phyloP scores from a whole-genome alignment of 2,329 filamentous ascomycete species.

The Calcarisporium arbuscula region DNA sequence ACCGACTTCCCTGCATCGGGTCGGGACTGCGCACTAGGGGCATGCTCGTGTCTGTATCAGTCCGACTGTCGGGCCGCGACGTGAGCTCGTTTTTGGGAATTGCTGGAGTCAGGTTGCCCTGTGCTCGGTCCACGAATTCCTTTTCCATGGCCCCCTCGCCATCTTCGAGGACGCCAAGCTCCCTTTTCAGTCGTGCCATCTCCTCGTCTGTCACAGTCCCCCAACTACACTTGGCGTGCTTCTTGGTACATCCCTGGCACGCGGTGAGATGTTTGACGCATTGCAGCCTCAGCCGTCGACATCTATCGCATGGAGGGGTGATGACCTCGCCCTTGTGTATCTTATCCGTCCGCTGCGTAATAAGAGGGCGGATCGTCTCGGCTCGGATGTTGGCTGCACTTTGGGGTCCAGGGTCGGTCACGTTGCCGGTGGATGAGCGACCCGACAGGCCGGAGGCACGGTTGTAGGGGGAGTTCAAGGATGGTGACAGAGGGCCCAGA shows the following conservation, averaged over 20 bases:
- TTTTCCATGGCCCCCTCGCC: slow-evolving; percentile 9
- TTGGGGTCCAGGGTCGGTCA: slow-evolving; percentile 18
- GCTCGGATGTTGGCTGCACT: slow-evolving; percentile 17
- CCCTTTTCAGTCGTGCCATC: slow-evolving; percentile 22
- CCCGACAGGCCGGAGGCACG: slow-evolving; percentile 10
- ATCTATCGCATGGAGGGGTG: slow-evolving; percentile 77
- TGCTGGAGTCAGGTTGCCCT: not conserved
- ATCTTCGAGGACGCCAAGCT: slow-evolving; percentile 15
- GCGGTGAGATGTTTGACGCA: slow-evolving; percentile 83
- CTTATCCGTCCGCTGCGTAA: slow-evolving; percentile 70
- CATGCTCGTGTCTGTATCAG: slow-evolving; percentile 7
- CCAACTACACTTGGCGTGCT: slow-evolving; percentile 86
- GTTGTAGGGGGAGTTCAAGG: slow-evolving; percentile 16
- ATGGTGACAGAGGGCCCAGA: slow-evolving; percentile 19
- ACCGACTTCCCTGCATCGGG: slow-evolving; percentile 5
- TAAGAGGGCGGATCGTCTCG: slow-evolving; percentile 43
- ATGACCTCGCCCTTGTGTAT: slow-evolving; percentile 68
- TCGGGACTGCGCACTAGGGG: slow-evolving; percentile 10
- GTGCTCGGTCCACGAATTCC: slow-evolving; percentile 7
- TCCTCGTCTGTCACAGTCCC: slow-evolving; percentile 74
- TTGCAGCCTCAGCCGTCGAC: slow-evolving; percentile 70
- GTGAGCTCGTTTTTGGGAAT: not conserved
- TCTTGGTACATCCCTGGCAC: slow-evolving; percentile 82
- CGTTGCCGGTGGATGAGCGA: slow-evolving; percentile 12
- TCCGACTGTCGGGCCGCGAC: slow-evolving; percentile 8